Conservation (phyloP, 169 alveolate species). For the Cyclospora cayetanensis region DNA sequence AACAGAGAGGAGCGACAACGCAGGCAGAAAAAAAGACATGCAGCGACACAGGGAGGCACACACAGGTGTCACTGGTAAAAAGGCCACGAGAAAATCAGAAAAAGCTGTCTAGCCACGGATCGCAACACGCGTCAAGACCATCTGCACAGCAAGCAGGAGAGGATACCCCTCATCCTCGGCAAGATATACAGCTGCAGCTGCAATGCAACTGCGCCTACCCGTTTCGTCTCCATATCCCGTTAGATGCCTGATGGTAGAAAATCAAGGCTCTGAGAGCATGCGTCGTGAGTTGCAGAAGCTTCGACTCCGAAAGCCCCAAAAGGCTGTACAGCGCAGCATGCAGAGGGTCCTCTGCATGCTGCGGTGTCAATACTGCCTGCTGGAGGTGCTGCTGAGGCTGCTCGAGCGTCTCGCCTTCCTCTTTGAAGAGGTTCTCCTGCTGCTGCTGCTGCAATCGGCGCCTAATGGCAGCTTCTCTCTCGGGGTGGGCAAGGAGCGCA, state of each 20-base stretch:
- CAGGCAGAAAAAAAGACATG: neutral
- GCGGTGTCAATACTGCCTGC: too few species aligned
- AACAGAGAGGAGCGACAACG: neutral
- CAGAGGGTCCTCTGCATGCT: too few species aligned
- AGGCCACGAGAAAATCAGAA: too few species aligned
- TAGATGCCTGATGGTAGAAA: neutral
- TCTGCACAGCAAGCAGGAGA: too few species aligned
- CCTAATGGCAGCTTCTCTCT: neutral
- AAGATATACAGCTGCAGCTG: neutral
- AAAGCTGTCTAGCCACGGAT: too few species aligned
- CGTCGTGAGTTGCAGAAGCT: neutral
- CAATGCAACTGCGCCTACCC: neutral
- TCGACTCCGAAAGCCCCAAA: neutral
- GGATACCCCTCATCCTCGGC: too few species aligned
- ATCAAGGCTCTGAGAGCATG: neutral
- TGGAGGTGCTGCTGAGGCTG: too few species aligned
- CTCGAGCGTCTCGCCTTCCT: too few species aligned
- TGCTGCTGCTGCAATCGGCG: too few species aligned
- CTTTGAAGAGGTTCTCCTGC: too few species aligned
- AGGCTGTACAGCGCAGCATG: neutral
- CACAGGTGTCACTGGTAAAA: too few species aligned
- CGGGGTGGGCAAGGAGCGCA: neutral
- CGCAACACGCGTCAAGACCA: too few species aligned
- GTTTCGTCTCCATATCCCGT: constrained; percentile 1
- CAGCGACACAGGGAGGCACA: neutral